Conservation (phyloP, 768 basidiomycete species). For the Phanerochaete carnosa region DNA sequence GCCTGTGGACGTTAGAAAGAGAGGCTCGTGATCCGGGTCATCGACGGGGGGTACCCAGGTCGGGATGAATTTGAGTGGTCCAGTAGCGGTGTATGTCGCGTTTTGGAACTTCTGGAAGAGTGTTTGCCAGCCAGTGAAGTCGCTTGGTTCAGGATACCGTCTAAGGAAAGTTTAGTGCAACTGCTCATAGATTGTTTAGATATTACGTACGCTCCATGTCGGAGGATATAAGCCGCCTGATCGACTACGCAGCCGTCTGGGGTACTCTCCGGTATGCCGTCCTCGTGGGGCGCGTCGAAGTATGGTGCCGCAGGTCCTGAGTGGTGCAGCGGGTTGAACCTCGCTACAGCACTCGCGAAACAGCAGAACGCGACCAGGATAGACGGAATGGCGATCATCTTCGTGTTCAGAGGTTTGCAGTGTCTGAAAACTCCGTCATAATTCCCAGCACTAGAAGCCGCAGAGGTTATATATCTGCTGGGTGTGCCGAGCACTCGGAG, state of each 20-base stretch:
- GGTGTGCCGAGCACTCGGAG: neutral
- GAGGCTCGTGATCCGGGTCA: conserved; percentile 35
- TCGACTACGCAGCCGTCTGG: conserved; percentile 39
- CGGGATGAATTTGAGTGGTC: conserved; percentile 38
- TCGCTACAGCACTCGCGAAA: neutral
- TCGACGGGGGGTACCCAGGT: conserved; percentile 40
- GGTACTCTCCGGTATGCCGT: conserved; percentile 28
- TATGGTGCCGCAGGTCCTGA: conserved; percentile 42
- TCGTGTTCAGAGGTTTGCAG: neutral
- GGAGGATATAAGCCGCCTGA: conserved; percentile 41
- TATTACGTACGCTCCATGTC: conserved; percentile 37
- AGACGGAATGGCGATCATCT: neutral
- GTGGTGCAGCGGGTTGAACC: conserved; percentile 38
- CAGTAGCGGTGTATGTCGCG: conserved; percentile 33
- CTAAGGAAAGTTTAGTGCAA: conserved; percentile 18
- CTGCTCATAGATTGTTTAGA: neutral
- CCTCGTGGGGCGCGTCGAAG: conserved; percentile 39
- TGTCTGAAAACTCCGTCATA: too few species aligned
- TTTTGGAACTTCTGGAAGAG: conserved; percentile 40
- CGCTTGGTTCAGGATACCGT: conserved; percentile 40
- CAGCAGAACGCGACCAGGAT: neutral
- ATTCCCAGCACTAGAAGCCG: neutral
- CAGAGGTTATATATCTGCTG: neutral
- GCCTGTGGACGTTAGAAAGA: conserved; percentile 38
- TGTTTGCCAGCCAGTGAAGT: conserved; percentile 35